Evolutionary conservation across 2,329 filamentous ascomycete species (phyloP).

Genomic region (Paecilomyces variotii): DNA sequence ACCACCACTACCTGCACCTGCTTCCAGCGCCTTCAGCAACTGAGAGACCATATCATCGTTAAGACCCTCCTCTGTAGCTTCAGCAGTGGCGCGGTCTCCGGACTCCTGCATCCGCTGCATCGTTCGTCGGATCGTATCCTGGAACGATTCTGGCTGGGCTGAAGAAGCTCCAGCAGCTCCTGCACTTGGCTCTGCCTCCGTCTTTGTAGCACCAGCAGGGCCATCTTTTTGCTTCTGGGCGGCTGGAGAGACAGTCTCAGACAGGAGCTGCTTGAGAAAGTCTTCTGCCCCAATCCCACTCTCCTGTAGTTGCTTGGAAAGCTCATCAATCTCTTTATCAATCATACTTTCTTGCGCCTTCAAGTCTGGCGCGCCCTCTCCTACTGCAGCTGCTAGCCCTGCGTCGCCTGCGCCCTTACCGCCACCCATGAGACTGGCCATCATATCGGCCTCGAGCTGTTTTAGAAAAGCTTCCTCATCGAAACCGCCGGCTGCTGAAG

Average conservation of each 20-base stretch:
- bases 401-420: slow-evolving; percentile 44
- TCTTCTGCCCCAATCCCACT: slow-evolving; percentile 26
- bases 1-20: slow-evolving; percentile 48
- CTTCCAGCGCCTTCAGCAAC: slow-evolving; percentile 81
- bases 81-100: slow-evolving; percentile 73
- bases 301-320: slow-evolving; percentile 28
- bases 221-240: slow-evolving; percentile 14
- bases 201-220: slow-evolving; percentile 8
- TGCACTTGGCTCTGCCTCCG: slow-evolving; percentile 15
- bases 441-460: slow-evolving; percentile 78
- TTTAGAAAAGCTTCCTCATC: slow-evolving; percentile 57
- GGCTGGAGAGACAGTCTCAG: slow-evolving; percentile 20
- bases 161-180: slow-evolving; percentile 8
- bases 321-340: slow-evolving; percentile 25
- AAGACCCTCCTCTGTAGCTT: slow-evolving; percentile 57
- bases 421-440: slow-evolving; percentile 68
- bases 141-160: slow-evolving; percentile 61
- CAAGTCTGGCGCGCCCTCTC: slow-evolving; percentile 1
- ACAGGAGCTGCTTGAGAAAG: slow-evolving; percentile 28
- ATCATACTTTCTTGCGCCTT: slow-evolving; percentile 17
- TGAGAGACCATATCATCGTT: slow-evolving; percentile 81
- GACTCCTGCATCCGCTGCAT: slow-evolving; percentile 96
- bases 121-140: slow-evolving; percentile 84
- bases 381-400: slow-evolving; percentile 42
- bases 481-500: slow-evolving; percentile 12